A percentile compares a stretch with the other conserved stretches of the same genome.
These are phyloP conservation scores for Euphorbia schlechtendalii DNA, from an alignment of 441 rosid species.

Conservation along the genomic window DNA sequence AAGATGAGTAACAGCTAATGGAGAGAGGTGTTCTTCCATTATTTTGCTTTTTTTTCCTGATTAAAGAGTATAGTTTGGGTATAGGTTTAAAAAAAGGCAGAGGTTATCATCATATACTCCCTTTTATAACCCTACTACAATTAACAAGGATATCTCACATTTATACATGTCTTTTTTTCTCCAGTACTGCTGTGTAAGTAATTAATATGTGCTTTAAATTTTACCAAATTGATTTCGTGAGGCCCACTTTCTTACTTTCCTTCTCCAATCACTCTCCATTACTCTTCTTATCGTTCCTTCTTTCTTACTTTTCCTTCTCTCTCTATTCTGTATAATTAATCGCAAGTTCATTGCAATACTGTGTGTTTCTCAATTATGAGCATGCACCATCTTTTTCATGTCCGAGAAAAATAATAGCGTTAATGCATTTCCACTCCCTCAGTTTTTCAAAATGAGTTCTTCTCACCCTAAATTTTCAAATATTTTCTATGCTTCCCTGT, in stretches of 20 bases:
- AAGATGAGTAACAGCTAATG: conserved; percentile 86
- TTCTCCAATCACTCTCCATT: conserved; percentile 23
- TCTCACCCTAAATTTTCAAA: too few relatives aligned
- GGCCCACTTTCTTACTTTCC: conserved; percentile 29
- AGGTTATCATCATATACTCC: conserved; percentile 37
- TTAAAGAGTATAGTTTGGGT: conserved; percentile 4
- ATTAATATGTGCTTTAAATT: conserved; percentile 26
- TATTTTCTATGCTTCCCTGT: too few relatives aligned
- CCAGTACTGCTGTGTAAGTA: conserved; percentile 1
- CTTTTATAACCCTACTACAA: conserved; percentile 49
- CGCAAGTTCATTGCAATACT: too few relatives aligned
- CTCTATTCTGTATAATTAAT: too few relatives aligned
- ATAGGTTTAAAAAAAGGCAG: conserved; percentile 37
- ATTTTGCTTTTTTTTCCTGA: conserved; percentile 14
- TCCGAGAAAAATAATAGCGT: too few relatives aligned
- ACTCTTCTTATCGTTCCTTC: neutral
- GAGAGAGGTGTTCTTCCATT: conserved; percentile 83
- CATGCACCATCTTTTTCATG: too few relatives aligned
- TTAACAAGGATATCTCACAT: conserved; percentile 25
- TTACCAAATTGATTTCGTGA: conserved; percentile 32
- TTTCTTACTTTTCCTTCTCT: too few relatives aligned
- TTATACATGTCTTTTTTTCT: conserved; percentile 16
- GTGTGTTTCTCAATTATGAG: too few relatives aligned
- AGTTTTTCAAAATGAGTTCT: too few relatives aligned
- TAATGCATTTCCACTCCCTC: too few relatives aligned